These are phyloP conservation scores for Xylariaceae sp. DNA, from an alignment of 2,329 filamentous ascomycete genomes.

Conservation along the genomic window DNA sequence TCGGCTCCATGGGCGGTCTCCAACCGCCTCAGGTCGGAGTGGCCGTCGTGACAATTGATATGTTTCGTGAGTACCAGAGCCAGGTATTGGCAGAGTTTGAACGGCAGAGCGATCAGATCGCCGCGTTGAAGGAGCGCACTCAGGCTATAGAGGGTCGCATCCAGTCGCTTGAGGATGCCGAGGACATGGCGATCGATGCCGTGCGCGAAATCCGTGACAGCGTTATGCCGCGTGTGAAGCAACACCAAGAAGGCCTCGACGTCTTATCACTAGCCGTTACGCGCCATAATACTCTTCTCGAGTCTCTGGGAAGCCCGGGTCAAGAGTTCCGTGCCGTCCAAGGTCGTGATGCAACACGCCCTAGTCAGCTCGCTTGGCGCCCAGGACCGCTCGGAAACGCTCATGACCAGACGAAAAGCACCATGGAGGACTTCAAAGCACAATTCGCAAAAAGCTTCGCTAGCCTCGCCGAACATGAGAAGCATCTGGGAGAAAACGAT, in stretches of 20 bases:
- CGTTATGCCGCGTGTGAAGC: slow-evolving; percentile 16
- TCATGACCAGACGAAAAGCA: slow-evolving; percentile 14
- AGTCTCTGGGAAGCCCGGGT: slow-evolving; percentile 9
- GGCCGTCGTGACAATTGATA: slow-evolving; percentile 21
- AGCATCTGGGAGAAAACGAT: slow-evolving; percentile 11
- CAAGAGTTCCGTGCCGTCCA: slow-evolving; percentile 19
- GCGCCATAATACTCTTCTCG: slow-evolving; percentile 14
- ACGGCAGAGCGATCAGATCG: slow-evolving; percentile 10
- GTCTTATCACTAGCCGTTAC: slow-evolving; percentile 6
- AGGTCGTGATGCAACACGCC: slow-evolving; percentile 14
- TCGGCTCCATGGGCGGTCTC: slow-evolving; percentile 16
- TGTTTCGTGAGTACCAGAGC: slow-evolving; percentile 21
- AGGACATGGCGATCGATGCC: slow-evolving; percentile 22
- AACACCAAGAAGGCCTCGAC: slow-evolving; percentile 13
- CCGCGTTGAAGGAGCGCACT: slow-evolving; percentile 11
- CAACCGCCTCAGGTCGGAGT: slow-evolving; percentile 21
- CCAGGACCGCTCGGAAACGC: slow-evolving; percentile 16
- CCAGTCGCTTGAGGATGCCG: slow-evolving; percentile 20
- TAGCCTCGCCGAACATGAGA: slow-evolving; percentile 17
- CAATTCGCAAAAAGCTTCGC: slow-evolving; percentile 18
- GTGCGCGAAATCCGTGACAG: slow-evolving; percentile 20
- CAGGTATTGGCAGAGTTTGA: slow-evolving; percentile 17
- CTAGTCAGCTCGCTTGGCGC: slow-evolving; percentile 17
- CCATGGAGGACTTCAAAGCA: slow-evolving; percentile 18
- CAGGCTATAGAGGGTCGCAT: slow-evolving; percentile 18